A percentile compares a stretch with the other conserved stretches of the same genome.
These are phyloP conservation scores for Adenanthera pavonina DNA, from an alignment of 306 rosid species.

Conservation along the genomic window DNA sequence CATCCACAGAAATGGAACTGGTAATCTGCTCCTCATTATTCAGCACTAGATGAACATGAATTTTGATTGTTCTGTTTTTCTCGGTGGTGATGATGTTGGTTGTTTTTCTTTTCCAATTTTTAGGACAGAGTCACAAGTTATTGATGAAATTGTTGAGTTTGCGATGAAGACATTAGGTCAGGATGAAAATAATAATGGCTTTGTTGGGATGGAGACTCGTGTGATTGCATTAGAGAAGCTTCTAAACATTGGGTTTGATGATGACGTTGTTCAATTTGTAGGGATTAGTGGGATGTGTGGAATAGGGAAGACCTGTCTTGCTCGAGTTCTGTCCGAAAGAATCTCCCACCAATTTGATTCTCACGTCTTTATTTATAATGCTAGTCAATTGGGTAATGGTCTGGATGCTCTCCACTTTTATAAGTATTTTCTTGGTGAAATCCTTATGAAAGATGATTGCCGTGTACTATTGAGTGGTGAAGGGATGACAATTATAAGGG, in stretches of 20 bases:
- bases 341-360: neutral
- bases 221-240: neutral
- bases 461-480: too few species aligned
- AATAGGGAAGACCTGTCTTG: neutral
- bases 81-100: neutral
- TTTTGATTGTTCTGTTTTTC: neutral
- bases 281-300: neutral
- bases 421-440: neutral
- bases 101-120: too few species aligned
- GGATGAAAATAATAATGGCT: neutral
- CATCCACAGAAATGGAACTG: too few species aligned
- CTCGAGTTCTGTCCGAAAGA: neutral
- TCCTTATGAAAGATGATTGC: neutral
- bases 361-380: neutral
- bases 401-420: too few species aligned
- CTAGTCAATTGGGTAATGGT: neutral
- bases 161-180: neutral
- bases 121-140: neutral
- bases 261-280: neutral
- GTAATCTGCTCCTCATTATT: neutral
- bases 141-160: neutral
- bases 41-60: too few species aligned
- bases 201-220: neutral
- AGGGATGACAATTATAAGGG: neutral
- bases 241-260: neutral